Percentiles rank a stretch among this genome's conserved stretches.
Evolutionary conservation across 179 eudicot genomes (phyloP).

Genomic region (Nepenthes alata): DNA sequence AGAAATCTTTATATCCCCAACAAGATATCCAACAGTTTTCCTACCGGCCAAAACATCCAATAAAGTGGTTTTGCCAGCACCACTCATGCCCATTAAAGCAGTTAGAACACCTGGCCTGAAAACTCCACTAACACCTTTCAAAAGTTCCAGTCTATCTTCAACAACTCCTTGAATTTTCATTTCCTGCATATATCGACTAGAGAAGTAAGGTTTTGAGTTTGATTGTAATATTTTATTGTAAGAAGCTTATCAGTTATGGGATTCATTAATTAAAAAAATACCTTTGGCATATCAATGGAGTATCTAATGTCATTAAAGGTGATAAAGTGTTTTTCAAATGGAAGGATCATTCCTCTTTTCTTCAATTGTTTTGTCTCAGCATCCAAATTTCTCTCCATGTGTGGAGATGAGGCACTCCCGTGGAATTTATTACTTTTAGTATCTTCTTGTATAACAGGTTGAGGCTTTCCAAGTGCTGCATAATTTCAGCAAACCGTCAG

Average conservation of each 20-base stretch:
- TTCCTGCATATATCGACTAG: conserved; percentile 1
- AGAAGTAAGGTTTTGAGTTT: no score
- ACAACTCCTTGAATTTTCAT: conserved; percentile 7
- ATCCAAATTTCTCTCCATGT: no score
- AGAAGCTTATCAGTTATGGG: no score
- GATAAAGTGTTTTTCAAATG: conserved; percentile 28
- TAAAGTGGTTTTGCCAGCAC: conserved; percentile 50
- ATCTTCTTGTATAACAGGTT: no score
- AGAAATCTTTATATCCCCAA: conserved; percentile 31
- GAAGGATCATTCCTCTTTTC: conserved; percentile 32
- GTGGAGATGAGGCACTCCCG: no score
- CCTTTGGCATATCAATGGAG: conserved; percentile 30
- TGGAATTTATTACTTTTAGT: no score
- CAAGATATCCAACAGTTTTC: conserved; percentile 43
- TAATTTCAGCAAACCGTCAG: no score
- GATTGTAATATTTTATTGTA: no score
- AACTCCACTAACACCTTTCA: conserved; percentile 38
- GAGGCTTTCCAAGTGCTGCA: no score
- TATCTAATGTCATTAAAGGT: conserved; percentile 26
- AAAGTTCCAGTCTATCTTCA: conserved; percentile 17
- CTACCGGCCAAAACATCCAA: conserved; percentile 53
- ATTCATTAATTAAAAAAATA: not conserved
- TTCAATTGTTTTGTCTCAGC: not conserved
- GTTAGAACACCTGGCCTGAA: conserved; percentile 48
- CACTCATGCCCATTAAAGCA: conserved; percentile 47